Base-by-base conservation (phyloP, 768 basidiomycete species). In the Mycena indigotica region DNA sequence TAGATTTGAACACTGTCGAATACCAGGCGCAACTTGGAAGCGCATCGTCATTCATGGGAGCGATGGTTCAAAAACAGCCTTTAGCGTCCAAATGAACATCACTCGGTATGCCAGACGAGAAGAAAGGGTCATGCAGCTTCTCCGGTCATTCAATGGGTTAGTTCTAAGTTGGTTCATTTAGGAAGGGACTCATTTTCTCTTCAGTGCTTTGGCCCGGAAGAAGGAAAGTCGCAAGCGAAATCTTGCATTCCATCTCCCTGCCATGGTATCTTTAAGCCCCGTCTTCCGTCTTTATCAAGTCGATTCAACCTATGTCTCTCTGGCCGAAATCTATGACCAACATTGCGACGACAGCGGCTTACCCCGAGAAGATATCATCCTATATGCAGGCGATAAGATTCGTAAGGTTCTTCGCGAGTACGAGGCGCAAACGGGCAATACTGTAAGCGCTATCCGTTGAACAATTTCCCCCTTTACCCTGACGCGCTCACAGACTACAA, bases 201-300 rank as follows among this genome's bases (percentile, higher is more conserved):
- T 16, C 19, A 97, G 96, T 23, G 89, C 91, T 24, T 76, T 99
- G 51, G 77, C 77, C 50, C 87, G 91, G 56, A 90, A 94, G 71
- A 97, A 96, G 70, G 96, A 99, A 71, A 90, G 85, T 29, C 84
- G 96, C 50, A 95, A 96, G 66, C 85, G 97, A 39, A 95, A 93
- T 68, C 80, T 99, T 28, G 77, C 79, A 40, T 98, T 99, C 83
- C 92, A 98, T 70, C 77, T 98, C 28, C 97, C 97, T 1, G 85
- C 88, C 0, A 87, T 90, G 6, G 79, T 98, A 23, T 91, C 94
- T 0, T 89, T 88, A 63, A 91, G 91, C 50, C 89, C 93, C 0
- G 84, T 76, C 55, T 81, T 95, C 40, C 89, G 97, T 35, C 75
- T 99, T 40, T 83, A 96, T 55, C 93, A 97, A 70, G 91, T 87